Base-by-base conservation (phyloP, 2,329 filamentous ascomycete genomes). In the Ophiostoma angusticollis region DNA sequence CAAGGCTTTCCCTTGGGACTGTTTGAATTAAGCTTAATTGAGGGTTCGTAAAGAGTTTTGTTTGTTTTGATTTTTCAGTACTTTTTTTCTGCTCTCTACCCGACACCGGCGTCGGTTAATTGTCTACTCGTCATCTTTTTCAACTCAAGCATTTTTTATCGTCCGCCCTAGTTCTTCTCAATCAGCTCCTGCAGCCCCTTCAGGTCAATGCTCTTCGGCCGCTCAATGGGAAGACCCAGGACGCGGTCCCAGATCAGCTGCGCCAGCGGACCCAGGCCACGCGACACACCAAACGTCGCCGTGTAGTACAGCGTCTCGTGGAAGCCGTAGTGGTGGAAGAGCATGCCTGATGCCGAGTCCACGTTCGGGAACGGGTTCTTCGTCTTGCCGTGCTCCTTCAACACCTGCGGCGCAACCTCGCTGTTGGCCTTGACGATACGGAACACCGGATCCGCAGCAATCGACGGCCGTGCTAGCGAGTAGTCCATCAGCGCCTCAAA, bases 281-380 rank as follows among this genome's bases (percentile, higher is more conserved):
- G 65, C 44, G 72, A 78, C 11, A 81, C 77, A 45, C 77, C 78
- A 47, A 81, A 81, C 0, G 77, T 80, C 42, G 74, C 77, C 4
- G 77, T 80, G 67, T 96, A 98, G 70, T 96, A 98, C 9, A 96
- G 71, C 0, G 89, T 94, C 67, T 96, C 85, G 59, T 84, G 81
- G 77, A 98, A 94, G 42, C 89, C 91, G 58, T 94, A 98, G 68
- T 96, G 86, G 63, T 96, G 80, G 76, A 98, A 96, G 35, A 98
- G 72, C 6, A 96, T 87, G 47, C 91, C 91, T 1, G 86, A 94
- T 47, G 77, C 80, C 34, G 82, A 86, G 62, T 98, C 91, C 45
- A 98, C 91, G 58, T 98, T 98, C 48, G 91, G 91, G 64, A 89
- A 93, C 2, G 91, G 86, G 66, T 94, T 94, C 72, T 93, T 93